phyloP scores from a whole-genome alignment of 176 grass and related monocot genomes.

The Hsuehochloa calcarea region DNA sequence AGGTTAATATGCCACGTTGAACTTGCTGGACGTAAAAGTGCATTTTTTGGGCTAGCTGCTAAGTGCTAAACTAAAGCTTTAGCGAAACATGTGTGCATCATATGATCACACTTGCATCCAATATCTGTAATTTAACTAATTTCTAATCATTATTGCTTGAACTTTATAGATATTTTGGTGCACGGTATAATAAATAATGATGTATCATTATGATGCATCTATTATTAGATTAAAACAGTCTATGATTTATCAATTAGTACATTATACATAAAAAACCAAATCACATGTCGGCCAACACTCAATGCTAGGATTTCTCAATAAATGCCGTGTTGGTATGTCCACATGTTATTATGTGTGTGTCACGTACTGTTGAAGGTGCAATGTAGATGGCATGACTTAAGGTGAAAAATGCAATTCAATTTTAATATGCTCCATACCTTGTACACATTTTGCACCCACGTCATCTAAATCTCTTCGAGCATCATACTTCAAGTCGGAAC shows the following conservation, averaged over 20 bases:
- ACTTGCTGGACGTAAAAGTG: not conserved
- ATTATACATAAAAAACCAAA: not conserved
- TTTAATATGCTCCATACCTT: conserved; percentile 54
- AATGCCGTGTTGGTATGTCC: not conserved
- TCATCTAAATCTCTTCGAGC: conserved; percentile 98
- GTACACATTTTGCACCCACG: conserved; percentile 83
- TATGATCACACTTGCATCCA: not conserved
- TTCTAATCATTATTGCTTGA: not conserved
- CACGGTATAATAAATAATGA: not conserved
- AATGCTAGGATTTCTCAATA: conserved; percentile 19
- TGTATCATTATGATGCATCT: not conserved
- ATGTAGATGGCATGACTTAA: conserved; percentile 9
- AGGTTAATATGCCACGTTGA: not conserved
- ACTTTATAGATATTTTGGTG: not conserved
- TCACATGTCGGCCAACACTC: not conserved
- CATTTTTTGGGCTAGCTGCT: not conserved
- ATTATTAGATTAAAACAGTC: not conserved
- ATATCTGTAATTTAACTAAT: not conserved
- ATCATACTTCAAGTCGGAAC: conserved; percentile 96
- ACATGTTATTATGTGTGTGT: not conserved
- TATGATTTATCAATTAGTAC: not conserved
- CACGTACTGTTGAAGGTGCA: conserved; percentile 17
- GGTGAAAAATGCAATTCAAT: conserved; percentile 7
- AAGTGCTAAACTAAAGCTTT: not conserved
- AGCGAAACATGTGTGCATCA: not conserved